Evolutionary conservation across 208 protist species (phyloP), one percentile per base, ranked within the genome.

Genomic region (Plasmodiophora brassicae): DNA sequence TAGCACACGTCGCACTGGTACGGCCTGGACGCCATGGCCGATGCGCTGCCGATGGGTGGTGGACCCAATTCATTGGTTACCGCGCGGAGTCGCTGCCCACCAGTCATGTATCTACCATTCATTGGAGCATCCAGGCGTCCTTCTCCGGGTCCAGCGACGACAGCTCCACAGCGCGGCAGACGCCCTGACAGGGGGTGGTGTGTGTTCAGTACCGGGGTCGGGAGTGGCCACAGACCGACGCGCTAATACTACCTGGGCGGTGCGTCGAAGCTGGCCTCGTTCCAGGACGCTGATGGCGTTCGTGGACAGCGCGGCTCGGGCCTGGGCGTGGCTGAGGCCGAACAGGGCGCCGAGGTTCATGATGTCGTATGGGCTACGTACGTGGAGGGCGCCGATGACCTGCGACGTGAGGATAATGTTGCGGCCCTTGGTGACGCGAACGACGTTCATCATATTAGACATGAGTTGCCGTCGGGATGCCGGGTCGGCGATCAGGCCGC

Each of bases 221-320:
- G n/a, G n/a, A n/a, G n/a, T n/a, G n/a, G n/a, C n/a, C n/a, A n/a
- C n/a, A n/a, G n/a, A n/a, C n/a, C n/a, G n/a, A n/a, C n/a, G n/a
- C n/a, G n/a, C n/a, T n/a, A n/a, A n/a, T n/a, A n/a, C n/a, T 78
- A 78, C 65, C 65, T 78, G 65, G 20, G 65, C 65, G 20, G 65
- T 38, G 32, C 65, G 5, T 28, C 50, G 50, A 57, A 57, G 20
- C 65, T 78, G 14, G n/a, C 14, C 65, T 14, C 41, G 65, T 5
- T 14, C 5, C n/a, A 78, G 5, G 5, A 38, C 65, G 41, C 32
- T 38, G 32, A 44, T 8, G n/a, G 65, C 14, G 41, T 78, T 78
- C 10, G n/a, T 78, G 5, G 65, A 5, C 32, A 78, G 5, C 20
- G 65, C 65, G 20, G 65, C 65, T 32, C n/a, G 32, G 5, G 65